Percentiles rank a stretch among this genome's conserved stretches.
Conservation (phyloP, 2,329 filamentous ascomycete species). For the Verruconis gallopava region DNA sequence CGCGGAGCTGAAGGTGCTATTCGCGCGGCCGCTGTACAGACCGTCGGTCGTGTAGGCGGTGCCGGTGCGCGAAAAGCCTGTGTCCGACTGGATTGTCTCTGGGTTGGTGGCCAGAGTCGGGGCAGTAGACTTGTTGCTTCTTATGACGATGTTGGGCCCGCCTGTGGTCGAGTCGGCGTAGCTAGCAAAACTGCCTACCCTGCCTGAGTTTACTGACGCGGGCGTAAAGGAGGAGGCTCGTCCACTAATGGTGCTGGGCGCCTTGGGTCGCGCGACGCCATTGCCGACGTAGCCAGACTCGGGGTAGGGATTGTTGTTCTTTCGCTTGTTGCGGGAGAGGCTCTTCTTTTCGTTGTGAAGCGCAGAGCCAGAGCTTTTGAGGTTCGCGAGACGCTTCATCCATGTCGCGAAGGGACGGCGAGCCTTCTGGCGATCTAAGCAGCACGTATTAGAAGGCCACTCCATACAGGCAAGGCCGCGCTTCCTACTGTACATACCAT, state of each 20-base stretch:
- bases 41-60: constrained; percentile 59
- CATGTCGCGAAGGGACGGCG: constrained; percentile 81
- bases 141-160: constrained; percentile 38
- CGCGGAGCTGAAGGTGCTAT: constrained; percentile 68
- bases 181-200: constrained; percentile 43
- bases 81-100: constrained; percentile 61
- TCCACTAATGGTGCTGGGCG: constrained; percentile 24
- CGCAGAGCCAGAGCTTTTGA: constrained; percentile 60
- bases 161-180: constrained; percentile 48
- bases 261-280: constrained; percentile 41
- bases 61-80: constrained; percentile 66
- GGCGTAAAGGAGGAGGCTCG: constrained; percentile 31
- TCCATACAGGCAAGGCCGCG: no score
- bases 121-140: constrained; percentile 59
- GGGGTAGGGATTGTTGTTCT: constrained; percentile 86
- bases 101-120: constrained; percentile 75
- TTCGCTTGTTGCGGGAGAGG: constrained; percentile 29
- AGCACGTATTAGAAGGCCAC: no score
- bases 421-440: constrained; percentile 55
- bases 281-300: constrained; percentile 54
- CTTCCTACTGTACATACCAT: constrained; percentile 24
- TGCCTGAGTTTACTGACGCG: constrained; percentile 12
- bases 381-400: constrained; percentile 85
- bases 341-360: constrained; percentile 29
- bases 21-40: constrained; percentile 49